Base-by-base conservation (phyloP, 2,329 filamentous ascomycete species). In the Hypoxylon sp. region DNA sequence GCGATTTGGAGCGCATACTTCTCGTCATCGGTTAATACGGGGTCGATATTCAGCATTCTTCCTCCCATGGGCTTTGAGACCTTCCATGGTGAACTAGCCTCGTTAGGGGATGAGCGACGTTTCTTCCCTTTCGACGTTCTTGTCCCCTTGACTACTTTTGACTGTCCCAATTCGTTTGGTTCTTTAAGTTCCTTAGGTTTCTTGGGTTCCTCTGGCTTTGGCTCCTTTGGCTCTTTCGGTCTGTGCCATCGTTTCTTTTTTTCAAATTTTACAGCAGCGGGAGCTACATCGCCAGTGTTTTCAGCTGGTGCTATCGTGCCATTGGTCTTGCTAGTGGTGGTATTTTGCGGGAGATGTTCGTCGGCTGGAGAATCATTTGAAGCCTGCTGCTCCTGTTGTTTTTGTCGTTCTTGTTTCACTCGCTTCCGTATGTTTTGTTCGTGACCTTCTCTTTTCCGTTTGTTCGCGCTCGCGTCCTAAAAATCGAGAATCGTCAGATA, bases 51-150 rank as follows among this genome's bases (percentile, higher is more conserved):
- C 49, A 87, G 78, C 79, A 90, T 89, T 62, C 87, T 80, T 22
- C 88, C 88, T 55, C 87, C 88, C 81, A 89, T 85, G 11, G 88
- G 85, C 68, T 85, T 84, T 3, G 88, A 89, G 22, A 90, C 75
- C 69, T 80, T 84, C 89, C 89, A 91, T 26, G 61, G 64, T 34
- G 20, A 44, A 49, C 53, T 17, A 6, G 39, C 52, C 8, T 51
- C 22, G 30, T 15, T 22, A 11, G 8, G n/a, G 20, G 28, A 24
- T 57, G 48, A 13, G 26, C 15, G 37, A 15, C 28, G 2, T 39
- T 49, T 26, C 39, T 44, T 44, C 37, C 37, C 37, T 2, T 41
- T 41, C 17, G 17, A 19, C 37, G 3, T 19, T 6, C 17, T 41
- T 10, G 17, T 7, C 6, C 37, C 32, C 15, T 37, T 37, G 2